Percentiles rank a stretch among this genome's conserved stretches.
Conservation (phyloP, 208 protist genomes). For the Wallacemonas rigidus region DNA sequence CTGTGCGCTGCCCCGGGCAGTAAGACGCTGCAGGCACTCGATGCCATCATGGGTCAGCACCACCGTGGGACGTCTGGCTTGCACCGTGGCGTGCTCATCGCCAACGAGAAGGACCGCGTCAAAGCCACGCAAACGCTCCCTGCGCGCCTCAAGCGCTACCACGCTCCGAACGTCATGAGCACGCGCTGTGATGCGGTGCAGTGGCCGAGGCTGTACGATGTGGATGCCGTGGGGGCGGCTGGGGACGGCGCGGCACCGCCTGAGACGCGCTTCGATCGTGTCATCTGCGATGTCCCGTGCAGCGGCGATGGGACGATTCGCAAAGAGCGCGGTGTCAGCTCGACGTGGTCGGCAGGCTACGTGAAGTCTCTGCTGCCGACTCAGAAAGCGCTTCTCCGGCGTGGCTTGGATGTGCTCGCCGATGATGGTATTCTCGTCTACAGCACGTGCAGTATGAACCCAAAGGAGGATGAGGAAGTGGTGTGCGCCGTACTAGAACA, state of each 20-base stretch:
- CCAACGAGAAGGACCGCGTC: conserved; percentile 90
- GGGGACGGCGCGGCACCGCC: conserved; percentile 20
- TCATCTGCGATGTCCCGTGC: conserved; percentile 96
- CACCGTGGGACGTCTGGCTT: conserved; percentile 19
- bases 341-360: conserved; percentile 85
- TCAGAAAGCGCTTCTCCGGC: conserved; percentile 87
- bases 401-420: conserved; percentile 84
- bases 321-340: conserved; percentile 85
- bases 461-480: conserved; percentile 97
- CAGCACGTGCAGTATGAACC: conserved; percentile 97
- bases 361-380: conserved; percentile 86
- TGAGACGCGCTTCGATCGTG: conserved; percentile 80
- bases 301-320: conserved; percentile 95
- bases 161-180: conserved; percentile 83
- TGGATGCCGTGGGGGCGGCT: not conserved
- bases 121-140: conserved; percentile 94
- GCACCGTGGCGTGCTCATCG: conserved; percentile 69
- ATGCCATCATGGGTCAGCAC: conserved; percentile 64
- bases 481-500: conserved; percentile 83
- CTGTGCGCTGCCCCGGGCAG: conserved; percentile 92
- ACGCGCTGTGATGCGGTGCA: conserved; percentile 87
- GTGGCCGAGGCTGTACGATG: conserved; percentile 80
- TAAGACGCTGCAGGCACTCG: conserved; percentile 89
- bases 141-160: conserved; percentile 87
- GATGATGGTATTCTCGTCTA: conserved; percentile 93